Evolutionary conservation across 78 protist species (phyloP), one percentile per base, ranked within the genome.

Genomic region (Dictyostelium citrinum): DNA sequence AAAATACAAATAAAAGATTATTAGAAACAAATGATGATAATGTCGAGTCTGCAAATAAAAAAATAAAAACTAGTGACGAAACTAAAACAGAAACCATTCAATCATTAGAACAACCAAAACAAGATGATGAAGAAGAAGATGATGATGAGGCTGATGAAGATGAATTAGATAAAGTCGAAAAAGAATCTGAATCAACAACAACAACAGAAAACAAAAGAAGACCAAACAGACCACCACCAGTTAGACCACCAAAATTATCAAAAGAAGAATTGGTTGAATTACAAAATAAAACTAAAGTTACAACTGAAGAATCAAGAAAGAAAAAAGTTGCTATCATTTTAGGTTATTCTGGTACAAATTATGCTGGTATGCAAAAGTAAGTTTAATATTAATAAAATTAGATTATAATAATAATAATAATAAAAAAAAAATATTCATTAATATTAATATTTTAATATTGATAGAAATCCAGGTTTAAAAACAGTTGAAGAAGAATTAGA

Each of bases 401-500:
- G 10, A 64, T 64, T 24, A 64, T n/a, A 64, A 27, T 64, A 64
- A 64, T 27, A n/a, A 64, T 24, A 61, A 20, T 20, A 61, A 20
- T 20, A 61, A 61, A 14, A 24, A 61, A 14, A 24, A 24, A 5
- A 61, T 14, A 14, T 5, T 3, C 5, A 61, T 6, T 61, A 24
- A 61, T 61, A 24, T 14, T 45, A 45, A 79, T 60, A 27, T n/a
- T 55, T 33, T 46, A 14, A 43, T 11, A 31, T 3, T 12, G 31
- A 39, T 43, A 91, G 96, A 14, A 93, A 93, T 75, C 93, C 93
- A 27, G 95, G 90, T 8, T 86, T 60, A 20, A 31, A 45, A 45
- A 88, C 96, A 8, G 81, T 93, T 46, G 96, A 93, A 64, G 93
- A 93, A 16, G 96, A 80, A 68, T 41, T 93, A 9, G 96, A 93